Evolutionary conservation across 352 stramenopile genomes (phyloP).

Genomic region (Pythium brassicae): DNA sequence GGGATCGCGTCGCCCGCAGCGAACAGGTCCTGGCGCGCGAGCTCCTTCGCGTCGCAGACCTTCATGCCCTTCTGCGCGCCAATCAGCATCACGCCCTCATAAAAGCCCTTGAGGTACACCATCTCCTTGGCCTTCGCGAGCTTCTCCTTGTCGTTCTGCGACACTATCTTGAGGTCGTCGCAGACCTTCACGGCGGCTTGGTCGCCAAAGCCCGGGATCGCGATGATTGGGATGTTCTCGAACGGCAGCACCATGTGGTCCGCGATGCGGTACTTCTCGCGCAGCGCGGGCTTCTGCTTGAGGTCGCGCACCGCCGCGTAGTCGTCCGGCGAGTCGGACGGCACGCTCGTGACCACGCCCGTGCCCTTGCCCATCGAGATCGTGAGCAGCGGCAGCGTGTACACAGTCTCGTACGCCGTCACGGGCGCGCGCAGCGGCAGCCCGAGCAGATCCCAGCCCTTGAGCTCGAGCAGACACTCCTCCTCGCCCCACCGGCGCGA

Average conservation of each 20-base stretch:
- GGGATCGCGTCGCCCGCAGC: constrained; percentile 91
- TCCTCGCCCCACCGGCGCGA: constrained; percentile 86
- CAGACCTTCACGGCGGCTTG: constrained; percentile 95
- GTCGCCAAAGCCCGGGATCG: constrained; percentile 98
- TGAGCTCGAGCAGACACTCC: constrained; percentile 88
- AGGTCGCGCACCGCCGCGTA: constrained; percentile 98
- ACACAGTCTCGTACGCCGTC: constrained; percentile 97
- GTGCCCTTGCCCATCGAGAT: constrained; percentile 99
- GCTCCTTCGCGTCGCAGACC: constrained; percentile 97
- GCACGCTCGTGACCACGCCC: constrained; percentile 98
- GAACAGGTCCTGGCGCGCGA: constrained; percentile 97
- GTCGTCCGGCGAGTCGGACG: constrained; percentile 98
- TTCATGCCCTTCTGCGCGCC: constrained; percentile 95
- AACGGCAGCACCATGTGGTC: constrained; percentile 98
- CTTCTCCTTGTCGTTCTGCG: constrained; percentile 99
- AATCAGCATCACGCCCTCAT: constrained; percentile 97
- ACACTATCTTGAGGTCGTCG: constrained; percentile 98
- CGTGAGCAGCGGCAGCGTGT: constrained; percentile 98
- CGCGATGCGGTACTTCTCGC: constrained; percentile 98
- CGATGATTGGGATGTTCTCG: constrained; percentile 99
- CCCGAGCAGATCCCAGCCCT: constrained; percentile 96
- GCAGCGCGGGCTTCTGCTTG: constrained; percentile 97
- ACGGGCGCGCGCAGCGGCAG: constrained; percentile 95
- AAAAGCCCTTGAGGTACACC: constrained; percentile 99
- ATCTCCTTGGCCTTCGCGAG: constrained; percentile 98